Base-by-base conservation (phyloP, 2,329 filamentous ascomycete genomes). In the Malbranchea zuffiana region DNA sequence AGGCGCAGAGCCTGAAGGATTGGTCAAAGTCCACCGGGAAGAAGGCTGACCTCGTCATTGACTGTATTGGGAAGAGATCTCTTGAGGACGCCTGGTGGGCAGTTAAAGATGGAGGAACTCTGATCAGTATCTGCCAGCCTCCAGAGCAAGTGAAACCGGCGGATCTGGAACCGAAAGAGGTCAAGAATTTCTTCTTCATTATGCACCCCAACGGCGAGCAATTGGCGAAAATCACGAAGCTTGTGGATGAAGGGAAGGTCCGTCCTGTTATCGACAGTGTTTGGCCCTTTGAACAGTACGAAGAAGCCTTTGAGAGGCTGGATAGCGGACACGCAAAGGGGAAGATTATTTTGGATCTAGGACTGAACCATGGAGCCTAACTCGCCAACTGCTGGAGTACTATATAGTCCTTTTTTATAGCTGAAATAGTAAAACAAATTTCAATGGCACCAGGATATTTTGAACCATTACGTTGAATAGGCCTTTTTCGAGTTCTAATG, bases 21-120 rank as follows among this genome's bases (percentile, higher is more conserved):
- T 68, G 60, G 62, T 49, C 50, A 7, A 35, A 44, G 24, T 42
- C 49, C 23, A 44, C 50, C 4, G 27, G 40, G 21, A 46, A 46
- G 4, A 52, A 54, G 35, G 61, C 65, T 18, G 65, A 68, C 46
- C 34, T 68, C 3, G 57, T 67, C 6, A 42, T 68, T 36, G 66
- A 69, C 47, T 62, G 55, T 34, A 50, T 63, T 21, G 67, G 67
- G n/a, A n/a, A n/a, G n/a, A n/a, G n/a, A n/a, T n/a, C n/a, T n/a
- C n/a, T n/a, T n/a, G n/a, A n/a, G n/a, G n/a, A 65, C 47, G 57
- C 60, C 1, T 68, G 64, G 66, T 62, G 54, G 44, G 48, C 47
- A 33, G 54, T 61, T 2, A 61, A 56, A 39, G 52, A 58, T 18
- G 48, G 46, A 2, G 62, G 63, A 0, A 48, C 45, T 15, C 29